A percentile compares a stretch with the other conserved stretches of the same genome.
Conservation (phyloP, 176 grass and related monocot genomes). For the Avena atlantica region DNA sequence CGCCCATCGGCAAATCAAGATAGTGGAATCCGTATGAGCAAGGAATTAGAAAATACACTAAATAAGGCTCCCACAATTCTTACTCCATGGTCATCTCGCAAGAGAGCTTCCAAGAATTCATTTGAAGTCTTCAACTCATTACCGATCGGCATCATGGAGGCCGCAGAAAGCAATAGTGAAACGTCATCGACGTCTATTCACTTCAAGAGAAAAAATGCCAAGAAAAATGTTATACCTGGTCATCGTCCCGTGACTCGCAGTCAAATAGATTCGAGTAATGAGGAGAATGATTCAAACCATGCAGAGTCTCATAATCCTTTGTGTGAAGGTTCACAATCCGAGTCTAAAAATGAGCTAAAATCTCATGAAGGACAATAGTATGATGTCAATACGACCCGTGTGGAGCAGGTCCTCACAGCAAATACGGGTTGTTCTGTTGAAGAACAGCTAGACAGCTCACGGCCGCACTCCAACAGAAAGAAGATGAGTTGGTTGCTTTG, state of each 20-base stretch:
- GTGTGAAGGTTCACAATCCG: no score
- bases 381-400: no score
- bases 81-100: neutral
- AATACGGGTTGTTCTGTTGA: no score
- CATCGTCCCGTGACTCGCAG: neutral
- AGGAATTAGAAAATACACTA: neutral
- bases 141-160: no score
- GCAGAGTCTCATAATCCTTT: neutral
- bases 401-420: no score
- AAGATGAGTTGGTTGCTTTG: no score
- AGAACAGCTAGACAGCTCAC: no score
- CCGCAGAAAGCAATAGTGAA: no score
- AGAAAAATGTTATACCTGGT: neutral
- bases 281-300: neutral
- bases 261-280: neutral
- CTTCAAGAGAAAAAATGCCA: constrained; percentile 10
- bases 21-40: neutral
- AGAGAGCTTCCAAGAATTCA: neutral
- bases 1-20: neutral
- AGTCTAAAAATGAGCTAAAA: no score
- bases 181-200: neutral
- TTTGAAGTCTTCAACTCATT: no score
- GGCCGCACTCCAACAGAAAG: no score
- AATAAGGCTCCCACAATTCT: neutral
- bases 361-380: no score